Base-by-base conservation (phyloP, 257 asterid genomes). In the Solanum infundibuliforme region DNA sequence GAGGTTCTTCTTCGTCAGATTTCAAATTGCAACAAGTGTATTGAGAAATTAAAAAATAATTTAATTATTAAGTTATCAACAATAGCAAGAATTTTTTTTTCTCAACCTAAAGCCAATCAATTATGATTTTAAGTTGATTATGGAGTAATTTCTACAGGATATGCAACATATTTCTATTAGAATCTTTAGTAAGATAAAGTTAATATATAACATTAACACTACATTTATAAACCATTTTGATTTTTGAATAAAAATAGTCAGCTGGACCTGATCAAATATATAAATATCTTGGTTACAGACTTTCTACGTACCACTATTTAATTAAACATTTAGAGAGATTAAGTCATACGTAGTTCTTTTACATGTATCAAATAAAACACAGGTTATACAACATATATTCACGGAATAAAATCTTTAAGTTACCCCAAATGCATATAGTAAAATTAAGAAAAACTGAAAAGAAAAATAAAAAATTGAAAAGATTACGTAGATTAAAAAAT, bases 81-180 rank as follows among this genome's bases (percentile, higher is more conserved):
- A 18, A 55, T 18, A 18, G 3, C 1, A 55, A 18, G n/a, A 18
- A 18, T 0, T 0, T 5, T 6, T 6, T 6, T 52, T 52, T 1
- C n/a, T 18, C 65, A 55, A 55, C n/a, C 65, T 7, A 55, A 55
- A 55, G n/a, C 65, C 65, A 55, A 18, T 55, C 65, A 55, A 20
- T 18, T 55, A 18, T 55, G 10, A 55, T 18, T 55, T 18, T 0
- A 55, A 55, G 65, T 55, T 18, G 11, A 18, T 7, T 55, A 55
- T 55, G 62, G 62, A 52, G 3, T 52, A 55, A 55, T 55, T 55
- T 48, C 0, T 55, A 55, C 65, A 55, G n/a, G n/a, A 55, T 6
- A 55, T 0, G 65, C 65, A 55, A 18, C n/a, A 55, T 55, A 18
- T 0, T 55, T 55, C 65, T 10, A 55, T 55, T 0, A 55, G 65